Evolutionary conservation across 768 basidiomycete genomes (phyloP).

Genomic region (Tricholoma saponaceum): DNA sequence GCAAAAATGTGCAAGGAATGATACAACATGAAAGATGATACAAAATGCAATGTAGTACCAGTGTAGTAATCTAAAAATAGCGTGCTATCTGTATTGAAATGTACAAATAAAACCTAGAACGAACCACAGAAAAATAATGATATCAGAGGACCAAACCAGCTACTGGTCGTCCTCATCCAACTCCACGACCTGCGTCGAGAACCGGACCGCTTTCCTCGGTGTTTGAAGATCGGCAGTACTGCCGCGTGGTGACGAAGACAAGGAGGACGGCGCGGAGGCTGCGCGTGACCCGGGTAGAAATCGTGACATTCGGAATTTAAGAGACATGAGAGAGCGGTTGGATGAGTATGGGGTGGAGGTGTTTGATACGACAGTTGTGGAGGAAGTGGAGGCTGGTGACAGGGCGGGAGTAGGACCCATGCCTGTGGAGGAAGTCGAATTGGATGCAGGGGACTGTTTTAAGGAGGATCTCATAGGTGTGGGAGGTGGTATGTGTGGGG

Average conservation of each 20-base stretch:
- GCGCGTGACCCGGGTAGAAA: constrained; percentile 43
- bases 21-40: background rate
- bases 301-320: constrained; percentile 48
- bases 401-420: constrained; percentile 27
- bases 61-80: background rate
- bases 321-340: constrained; percentile 12
- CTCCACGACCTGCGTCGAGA: constrained; percentile 42
- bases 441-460: constrained; percentile 45
- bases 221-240: constrained; percentile 29
- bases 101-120: background rate
- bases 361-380: constrained; percentile 45
- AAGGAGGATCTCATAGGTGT: constrained; percentile 63
- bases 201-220: constrained; percentile 59
- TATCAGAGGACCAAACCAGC: constrained; percentile 5
- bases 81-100: background rate
- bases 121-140: constrained; percentile 13
- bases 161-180: constrained; percentile 13
- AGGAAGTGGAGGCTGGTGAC: constrained; percentile 42
- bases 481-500: constrained; percentile 39
- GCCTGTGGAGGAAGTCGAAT: constrained; percentile 35
- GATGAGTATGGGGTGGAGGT: constrained; percentile 20
- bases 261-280: constrained; percentile 33
- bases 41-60: background rate
- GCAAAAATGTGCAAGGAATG: background rate
- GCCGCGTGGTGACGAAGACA: constrained; percentile 32